Percentiles rank a stretch among this genome's conserved stretches.
Evolutionary conservation across 179 eudicot genomes (phyloP).

Genomic region (Silene noctiflora): DNA sequence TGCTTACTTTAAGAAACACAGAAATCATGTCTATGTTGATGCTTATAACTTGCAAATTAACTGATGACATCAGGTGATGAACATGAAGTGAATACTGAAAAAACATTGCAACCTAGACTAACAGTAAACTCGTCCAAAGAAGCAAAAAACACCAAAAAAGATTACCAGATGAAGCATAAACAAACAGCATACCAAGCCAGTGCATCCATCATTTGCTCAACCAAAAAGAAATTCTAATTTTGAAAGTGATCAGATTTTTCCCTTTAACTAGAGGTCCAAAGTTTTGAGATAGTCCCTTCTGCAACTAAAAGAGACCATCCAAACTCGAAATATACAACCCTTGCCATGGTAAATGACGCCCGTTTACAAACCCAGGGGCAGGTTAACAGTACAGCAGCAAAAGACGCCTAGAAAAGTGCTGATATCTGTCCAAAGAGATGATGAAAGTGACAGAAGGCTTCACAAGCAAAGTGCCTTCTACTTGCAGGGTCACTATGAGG

Average conservation of each 20-base stretch:
- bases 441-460: conserved; percentile 4
- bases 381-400: background rate
- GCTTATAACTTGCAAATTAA: background rate
- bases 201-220: background rate
- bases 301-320: background rate
- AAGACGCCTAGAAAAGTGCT: background rate
- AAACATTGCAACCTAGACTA: background rate
- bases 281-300: background rate
- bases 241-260: background rate
- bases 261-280: background rate
- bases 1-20: background rate
- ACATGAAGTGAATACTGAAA: background rate
- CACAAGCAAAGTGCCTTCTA: background rate
- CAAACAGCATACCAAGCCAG: background rate
- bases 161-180: background rate
- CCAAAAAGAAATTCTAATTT: background rate
- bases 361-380: background rate
- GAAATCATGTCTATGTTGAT: background rate
- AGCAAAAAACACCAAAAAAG: background rate
- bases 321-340: background rate
- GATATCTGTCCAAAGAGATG: background rate
- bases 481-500: background rate
- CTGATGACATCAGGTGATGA: background rate
- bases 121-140: background rate
- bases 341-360: background rate